Base-by-base conservation (phyloP, 352 stramenopile species). In the Globisporangium lucens region DNA sequence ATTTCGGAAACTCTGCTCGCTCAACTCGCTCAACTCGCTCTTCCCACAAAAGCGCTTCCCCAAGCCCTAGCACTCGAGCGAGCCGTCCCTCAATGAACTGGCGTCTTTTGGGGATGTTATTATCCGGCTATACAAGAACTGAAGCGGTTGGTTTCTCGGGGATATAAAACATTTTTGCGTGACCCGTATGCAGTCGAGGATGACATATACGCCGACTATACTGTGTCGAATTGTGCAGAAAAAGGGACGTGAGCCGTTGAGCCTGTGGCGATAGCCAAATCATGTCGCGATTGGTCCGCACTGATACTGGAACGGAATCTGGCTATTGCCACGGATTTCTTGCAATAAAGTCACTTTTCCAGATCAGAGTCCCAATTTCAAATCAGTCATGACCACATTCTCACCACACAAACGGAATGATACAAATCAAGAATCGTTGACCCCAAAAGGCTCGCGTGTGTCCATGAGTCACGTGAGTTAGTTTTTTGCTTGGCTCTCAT, bases 201-300 rank as follows among this genome's bases (percentile, higher is more conserved):
- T 27, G 29, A 58, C 15, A 8, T 27, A 35, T n/a, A 49, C 41
- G 8, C 12, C 2, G 2, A 9, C 29, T 60, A 60, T 60, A 60
- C 55, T 13, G 29, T 41, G 13, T 60, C 30, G 12, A 17, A 60
- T 29, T 20, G 30, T 49, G 56, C 56, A 49, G 33, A 61, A 49
- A 49, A 49, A 33, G 30, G 30, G 17, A 46, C 15, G 29, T 7
- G 17, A 46, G 4, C 9, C 33, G n/a, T 36, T 43, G 15, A 43
- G 29, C 13, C 30, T 29, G 53, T 60, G 53, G 17, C 53, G 30
- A 59, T 59, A 59, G 53, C 53, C 56, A 61, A 61, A 61, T 61
- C 56, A 61, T 61, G 33, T 49, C 8, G 0, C 4, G 2, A 0
- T n/a, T 9, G 5, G 8, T 49, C n/a, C 17, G 22, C 17, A 49